Percentiles rank a stretch among this genome's conserved stretches.
These are phyloP conservation scores for Tetradesmus obliquus DNA, from an alignment of 139 green algal species.

Conservation along the genomic window DNA sequence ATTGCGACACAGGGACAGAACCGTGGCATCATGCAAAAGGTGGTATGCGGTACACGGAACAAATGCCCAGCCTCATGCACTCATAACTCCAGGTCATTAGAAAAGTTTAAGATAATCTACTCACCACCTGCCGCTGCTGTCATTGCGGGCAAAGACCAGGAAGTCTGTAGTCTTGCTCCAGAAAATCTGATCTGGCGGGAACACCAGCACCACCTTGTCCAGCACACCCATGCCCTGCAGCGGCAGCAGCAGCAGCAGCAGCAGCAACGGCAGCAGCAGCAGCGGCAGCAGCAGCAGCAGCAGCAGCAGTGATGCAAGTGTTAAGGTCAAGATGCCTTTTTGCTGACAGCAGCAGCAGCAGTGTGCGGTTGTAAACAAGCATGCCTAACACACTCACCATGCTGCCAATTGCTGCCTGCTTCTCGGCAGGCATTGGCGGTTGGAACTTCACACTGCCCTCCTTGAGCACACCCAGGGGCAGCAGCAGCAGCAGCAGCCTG, in stretches of 20 bases:
- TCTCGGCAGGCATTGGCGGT: no score
- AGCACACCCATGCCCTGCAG: conserved; percentile 55
- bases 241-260: neutral
- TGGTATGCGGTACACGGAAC: neutral
- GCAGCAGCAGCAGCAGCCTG: neutral
- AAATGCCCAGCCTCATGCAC: neutral
- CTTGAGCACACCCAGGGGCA: neutral
- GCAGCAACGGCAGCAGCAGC: neutral
- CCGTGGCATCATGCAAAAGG: neutral
- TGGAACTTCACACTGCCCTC: neutral
- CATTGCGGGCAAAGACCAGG: neutral
- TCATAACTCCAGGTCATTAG: neutral
- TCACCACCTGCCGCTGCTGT: conserved; percentile 12
- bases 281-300: neutral
- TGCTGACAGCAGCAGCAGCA: no score
- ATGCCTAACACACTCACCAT: no score
- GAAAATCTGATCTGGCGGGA: conserved; percentile 49
- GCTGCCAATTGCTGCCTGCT: no score
- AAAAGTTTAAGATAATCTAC: neutral
- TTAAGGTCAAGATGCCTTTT: no score
- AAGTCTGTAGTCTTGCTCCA: conserved; percentile 39
- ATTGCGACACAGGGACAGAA: neutral
- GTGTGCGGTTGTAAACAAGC: no score
- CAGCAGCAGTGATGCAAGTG: neutral
- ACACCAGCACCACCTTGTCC: conserved; percentile 74